Base-by-base conservation (phyloP, 2,329 filamentous ascomycete genomes). In the Fusarium sacchari region DNA sequence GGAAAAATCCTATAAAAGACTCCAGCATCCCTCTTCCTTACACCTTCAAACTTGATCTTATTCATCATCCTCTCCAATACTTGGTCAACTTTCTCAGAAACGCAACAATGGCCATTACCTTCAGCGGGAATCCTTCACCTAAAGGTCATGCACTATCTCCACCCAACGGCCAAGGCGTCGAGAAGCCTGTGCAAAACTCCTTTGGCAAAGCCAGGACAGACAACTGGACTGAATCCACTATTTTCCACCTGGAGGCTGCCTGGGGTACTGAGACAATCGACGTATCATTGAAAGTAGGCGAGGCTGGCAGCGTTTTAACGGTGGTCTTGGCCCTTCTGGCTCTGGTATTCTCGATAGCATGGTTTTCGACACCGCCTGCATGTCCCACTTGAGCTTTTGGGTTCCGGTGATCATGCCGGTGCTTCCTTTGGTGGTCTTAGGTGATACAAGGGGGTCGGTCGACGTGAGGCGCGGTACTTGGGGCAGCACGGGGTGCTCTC, bases 401-500 rank as follows among this genome's bases (percentile, higher is more conserved):
- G 11, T 36, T 28, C 18, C 5, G n/a, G 2, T 22, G 20, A 3
- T 2, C 14, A 53, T 53, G 1, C 17, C 13, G n/a, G 17, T 20
- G 30, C 13, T 30, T 6, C 20, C 1, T 13, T 49, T 6, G 22
- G 11, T 32, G 28, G 2, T 10, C 36, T 9, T 8, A 5, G 18
- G 3, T 37, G 18, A 13, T 37, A 0, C 2, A 37, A 2, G 14
- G 7, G 18, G 13, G 0, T 17, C 7, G 5, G 10, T 4, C 3
- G 7, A 15, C 13, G 14, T 4, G 18, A 8, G 6, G 32, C 17
- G 49, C 20, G 32, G 32, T 9, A 4, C 8, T 12, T 20, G 5
- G 20, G 30, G 3, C 8, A 24, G 15, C 8, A 50, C n/a, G 1
- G 3, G 2, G 13, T 52, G 9, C n/a, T 20, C 47, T 20, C 6